Conservation (phyloP, 2,329 filamentous ascomycete species). For the Penicillium sp. region DNA sequence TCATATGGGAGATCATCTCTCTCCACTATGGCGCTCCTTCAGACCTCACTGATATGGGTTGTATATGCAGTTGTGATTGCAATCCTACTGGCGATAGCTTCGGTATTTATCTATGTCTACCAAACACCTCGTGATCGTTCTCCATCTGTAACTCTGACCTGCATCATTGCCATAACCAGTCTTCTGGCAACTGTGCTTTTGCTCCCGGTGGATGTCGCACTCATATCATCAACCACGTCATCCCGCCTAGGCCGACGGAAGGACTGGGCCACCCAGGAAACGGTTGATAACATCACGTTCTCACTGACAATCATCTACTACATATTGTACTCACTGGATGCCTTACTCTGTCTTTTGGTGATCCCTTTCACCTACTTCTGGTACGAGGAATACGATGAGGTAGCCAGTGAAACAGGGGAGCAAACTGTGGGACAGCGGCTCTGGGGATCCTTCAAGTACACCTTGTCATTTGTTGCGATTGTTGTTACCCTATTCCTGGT, state of each 20-base stretch:
- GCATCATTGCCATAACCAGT: constrained; percentile 81
- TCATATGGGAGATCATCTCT: constrained; percentile 15
- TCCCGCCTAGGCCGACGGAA: constrained; percentile 79
- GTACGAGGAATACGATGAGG: constrained; percentile 96
- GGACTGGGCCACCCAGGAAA: constrained; percentile 86
- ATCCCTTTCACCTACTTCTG: constrained; percentile 98
- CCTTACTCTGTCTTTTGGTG: constrained; percentile 81
- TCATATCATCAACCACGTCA: constrained; percentile 85
- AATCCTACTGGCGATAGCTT: constrained; percentile 73
- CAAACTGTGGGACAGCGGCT: constrained; percentile 71
- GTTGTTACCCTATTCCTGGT: constrained; percentile 78
- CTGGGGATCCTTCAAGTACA: constrained; percentile 88
- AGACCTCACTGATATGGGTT: constrained; percentile 91
- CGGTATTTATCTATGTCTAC: constrained; percentile 87
- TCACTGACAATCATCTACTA: constrained; percentile 92
- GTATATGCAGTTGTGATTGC: constrained; percentile 82
- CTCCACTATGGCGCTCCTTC: constrained; percentile 66
- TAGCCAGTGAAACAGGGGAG: constrained; percentile 76
- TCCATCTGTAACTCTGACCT: constrained; percentile 75
- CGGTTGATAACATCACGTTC: constrained; percentile 73
- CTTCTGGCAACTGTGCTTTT: constrained; percentile 90
- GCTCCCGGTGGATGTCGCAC: constrained; percentile 90
- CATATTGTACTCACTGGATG: constrained; percentile 85
- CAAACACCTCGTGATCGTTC: constrained; percentile 87
- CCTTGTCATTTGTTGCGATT: constrained; percentile 76